Evolutionary conservation across 345 rosid species (phyloP).

Genomic region (Rhodamnia rubescens): DNA sequence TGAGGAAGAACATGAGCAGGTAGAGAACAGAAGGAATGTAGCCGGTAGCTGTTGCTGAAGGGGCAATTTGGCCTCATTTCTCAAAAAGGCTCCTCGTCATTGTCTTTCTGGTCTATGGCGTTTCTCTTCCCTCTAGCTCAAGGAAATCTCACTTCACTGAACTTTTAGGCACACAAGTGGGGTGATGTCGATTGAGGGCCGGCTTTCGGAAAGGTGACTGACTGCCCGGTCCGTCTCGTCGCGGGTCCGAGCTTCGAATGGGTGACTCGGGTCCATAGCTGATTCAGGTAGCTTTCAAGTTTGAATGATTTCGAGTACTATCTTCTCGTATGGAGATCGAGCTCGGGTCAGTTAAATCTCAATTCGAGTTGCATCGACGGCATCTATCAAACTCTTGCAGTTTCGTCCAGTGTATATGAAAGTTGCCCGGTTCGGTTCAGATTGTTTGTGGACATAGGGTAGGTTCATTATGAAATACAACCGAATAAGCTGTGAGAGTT

Average conservation of each 20-base stretch:
- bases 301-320: neutral
- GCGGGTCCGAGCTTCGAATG: neutral
- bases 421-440: neutral
- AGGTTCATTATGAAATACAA: neutral
- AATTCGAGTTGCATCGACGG: neutral
- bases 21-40: neutral
- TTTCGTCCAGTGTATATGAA: rapidly evolving
- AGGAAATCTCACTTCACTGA: too few relatives aligned
- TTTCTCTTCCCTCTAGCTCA: too few relatives aligned
- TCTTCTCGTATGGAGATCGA: neutral
- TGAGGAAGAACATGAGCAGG: neutral
- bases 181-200: too few relatives aligned
- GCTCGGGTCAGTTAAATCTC: neutral
- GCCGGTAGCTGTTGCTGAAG: neutral
- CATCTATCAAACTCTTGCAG: neutral
- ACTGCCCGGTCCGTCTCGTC: neutral
- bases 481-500: neutral
- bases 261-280: neutral
- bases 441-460: neutral
- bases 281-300: neutral
- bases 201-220: neutral
- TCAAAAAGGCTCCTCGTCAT: too few relatives aligned
- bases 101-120: too few relatives aligned
- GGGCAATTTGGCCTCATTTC: neutral
- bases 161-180: too few relatives aligned